A percentile compares a stretch with the other conserved stretches of the same genome.
These are phyloP conservation scores for Neopestalotiopsis rosae DNA, from an alignment of 2,329 filamentous ascomycete species.

Conservation along the genomic window DNA sequence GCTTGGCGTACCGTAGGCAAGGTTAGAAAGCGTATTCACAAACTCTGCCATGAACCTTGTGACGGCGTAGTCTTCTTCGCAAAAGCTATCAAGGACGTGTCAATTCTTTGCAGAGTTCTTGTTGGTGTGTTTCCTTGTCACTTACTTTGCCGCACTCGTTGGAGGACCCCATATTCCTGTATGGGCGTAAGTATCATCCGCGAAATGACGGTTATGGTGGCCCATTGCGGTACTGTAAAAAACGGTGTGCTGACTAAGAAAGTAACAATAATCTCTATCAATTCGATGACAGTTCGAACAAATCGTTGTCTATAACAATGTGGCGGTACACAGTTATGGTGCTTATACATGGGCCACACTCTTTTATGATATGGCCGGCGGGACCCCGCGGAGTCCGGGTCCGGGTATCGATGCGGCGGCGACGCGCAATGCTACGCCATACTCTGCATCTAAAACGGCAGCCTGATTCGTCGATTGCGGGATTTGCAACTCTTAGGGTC, in stretches of 20 bases:
- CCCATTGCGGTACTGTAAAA: constrained; percentile 27
- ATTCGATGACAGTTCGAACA: too few relatives aligned
- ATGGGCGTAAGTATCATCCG: constrained; percentile 39
- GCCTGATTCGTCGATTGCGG: not conserved
- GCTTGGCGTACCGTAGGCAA: constrained; percentile 47
- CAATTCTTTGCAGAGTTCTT: not conserved
- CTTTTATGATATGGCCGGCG: not conserved
- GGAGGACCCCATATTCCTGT: constrained; percentile 44
- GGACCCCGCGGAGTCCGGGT: not conserved
- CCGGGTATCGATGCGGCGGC: not conserved
- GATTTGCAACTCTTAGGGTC: not conserved
- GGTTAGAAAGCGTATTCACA: constrained; percentile 57
- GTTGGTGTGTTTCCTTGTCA: not conserved
- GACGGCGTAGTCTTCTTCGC: constrained; percentile 58
- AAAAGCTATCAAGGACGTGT: constrained; percentile 34
- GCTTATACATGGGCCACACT: not conserved
- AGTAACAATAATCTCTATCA: too few relatives aligned
- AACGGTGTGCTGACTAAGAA: not conserved
- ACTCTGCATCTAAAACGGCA: not conserved
- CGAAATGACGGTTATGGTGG: constrained; percentile 44
- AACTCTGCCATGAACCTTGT: constrained; percentile 58
- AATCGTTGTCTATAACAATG: too few relatives aligned
- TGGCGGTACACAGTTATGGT: not conserved
- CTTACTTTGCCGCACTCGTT: constrained; percentile 46
- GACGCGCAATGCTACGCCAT: not conserved